Base-by-base conservation (phyloP, 441 rosid genomes). In the Aquilaria agallochum region DNA sequence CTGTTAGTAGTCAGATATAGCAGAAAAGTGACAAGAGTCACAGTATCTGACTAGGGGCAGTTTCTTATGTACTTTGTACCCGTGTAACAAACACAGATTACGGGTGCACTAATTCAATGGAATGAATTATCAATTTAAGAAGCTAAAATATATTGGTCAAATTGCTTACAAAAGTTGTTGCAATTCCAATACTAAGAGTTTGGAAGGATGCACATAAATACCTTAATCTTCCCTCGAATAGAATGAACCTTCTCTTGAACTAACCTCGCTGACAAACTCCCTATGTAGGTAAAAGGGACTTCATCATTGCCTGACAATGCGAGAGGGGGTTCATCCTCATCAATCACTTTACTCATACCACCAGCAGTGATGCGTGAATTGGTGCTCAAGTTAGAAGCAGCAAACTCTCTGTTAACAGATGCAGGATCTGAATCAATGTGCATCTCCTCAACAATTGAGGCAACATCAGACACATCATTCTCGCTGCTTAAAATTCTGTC, bases 241-340 rank as follows among this genome's bases (percentile, higher is more conserved):
- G 71, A 80, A 56, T 76, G 56, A 64, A 57, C 56, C 59, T 68
- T 77, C 71, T 83, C 88, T 80, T 80, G 81, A 69, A 63, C 58
- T 95, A 96, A 85, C 68, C 82, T 88, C 66, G 85, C 82, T 60
- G 91, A 79, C 80, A 92, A 78, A 69, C 88, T 86, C 53, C 98
- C 92, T 48, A 95, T 73, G 80, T 95, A 95, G 5, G 96, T 86
- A 79, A 95, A 92, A 60, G 99, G 98, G 49, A 58, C 82, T 79
- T 88, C 95, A 31, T 51, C 72, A 48, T 80, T 78, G 64, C 86
- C 75, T 53, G 86, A 74, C 53, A 79, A 58, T 53, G 81, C 58
- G 53, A 74, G 75, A 32, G 95, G 85, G 68, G 71, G 79, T 59
- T 88, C 88, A 64, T 75, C 63, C 68, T 40, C 45, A 7, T 40